Conservation (phyloP, 2,329 filamentous ascomycete species). For the Zymoseptoria tritici region DNA sequence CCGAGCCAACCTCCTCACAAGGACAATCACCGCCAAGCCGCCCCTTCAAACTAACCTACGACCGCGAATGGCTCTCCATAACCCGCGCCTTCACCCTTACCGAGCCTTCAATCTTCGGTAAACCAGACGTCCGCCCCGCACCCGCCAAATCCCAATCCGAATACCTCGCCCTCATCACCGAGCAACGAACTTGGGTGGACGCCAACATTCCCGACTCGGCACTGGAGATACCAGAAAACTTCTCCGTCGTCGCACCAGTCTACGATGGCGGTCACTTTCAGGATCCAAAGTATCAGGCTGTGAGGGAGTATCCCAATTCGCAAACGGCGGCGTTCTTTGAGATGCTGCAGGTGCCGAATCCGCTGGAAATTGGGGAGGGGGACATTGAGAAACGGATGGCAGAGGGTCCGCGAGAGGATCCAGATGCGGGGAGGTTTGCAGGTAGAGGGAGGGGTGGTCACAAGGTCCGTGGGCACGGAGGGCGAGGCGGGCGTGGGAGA, state of each 20-base stretch:
- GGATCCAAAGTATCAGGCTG: conserved; percentile 21
- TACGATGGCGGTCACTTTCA: conserved; percentile 43
- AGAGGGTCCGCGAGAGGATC: conserved; percentile 48
- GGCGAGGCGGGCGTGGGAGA: conserved; percentile 9
- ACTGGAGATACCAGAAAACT: conserved; percentile 69
- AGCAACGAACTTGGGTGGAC: conserved; percentile 71
- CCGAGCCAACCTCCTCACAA: conserved; percentile 31
- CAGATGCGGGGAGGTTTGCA: conserved; percentile 15
- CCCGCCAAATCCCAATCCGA: conserved; percentile 46
- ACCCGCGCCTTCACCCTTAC: conserved; percentile 68
- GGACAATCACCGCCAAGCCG: conserved; percentile 29
- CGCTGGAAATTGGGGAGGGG: conserved; percentile 64
- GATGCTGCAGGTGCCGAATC: conserved; percentile 67
- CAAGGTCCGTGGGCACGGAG: too few relatives aligned
- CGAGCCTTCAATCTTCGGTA: conserved; percentile 53
- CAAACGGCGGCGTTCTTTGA: conserved; percentile 79
- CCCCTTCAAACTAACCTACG: conserved; percentile 65
- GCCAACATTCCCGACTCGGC: conserved; percentile 51
- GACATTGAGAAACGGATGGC: conserved; percentile 55
- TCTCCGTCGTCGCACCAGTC: conserved; percentile 65
- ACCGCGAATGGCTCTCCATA: conserved; percentile 93
- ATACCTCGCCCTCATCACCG: conserved; percentile 52
- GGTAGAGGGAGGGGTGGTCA: too few relatives aligned
- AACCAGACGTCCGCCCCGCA: conserved; percentile 47
- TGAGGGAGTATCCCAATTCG: conserved; percentile 71